Conservation (phyloP, 345 rosid species). For the Eucalyptus sp. region DNA sequence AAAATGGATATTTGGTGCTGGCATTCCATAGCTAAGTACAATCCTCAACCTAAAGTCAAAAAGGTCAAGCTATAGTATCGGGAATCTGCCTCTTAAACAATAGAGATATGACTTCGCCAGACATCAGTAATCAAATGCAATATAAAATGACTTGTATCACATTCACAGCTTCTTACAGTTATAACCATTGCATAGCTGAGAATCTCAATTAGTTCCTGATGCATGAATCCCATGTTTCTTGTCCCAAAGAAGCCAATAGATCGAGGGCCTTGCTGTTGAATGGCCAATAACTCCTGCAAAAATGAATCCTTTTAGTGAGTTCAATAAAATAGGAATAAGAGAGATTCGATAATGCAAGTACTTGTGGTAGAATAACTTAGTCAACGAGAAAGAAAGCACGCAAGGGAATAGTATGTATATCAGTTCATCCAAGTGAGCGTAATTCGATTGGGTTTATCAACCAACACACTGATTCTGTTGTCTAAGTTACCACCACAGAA, state of each 20-base stretch:
- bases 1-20: not conserved
- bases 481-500: not conserved
- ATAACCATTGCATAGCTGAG: conserved; percentile 99
- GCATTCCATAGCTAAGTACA: not conserved
- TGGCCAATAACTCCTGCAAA: conserved; percentile 88
- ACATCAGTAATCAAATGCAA: not conserved
- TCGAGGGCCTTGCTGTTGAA: conserved; percentile 99
- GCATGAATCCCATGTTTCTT: conserved; percentile 98
- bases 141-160: not conserved
- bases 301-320: not conserved
- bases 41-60: not conserved
- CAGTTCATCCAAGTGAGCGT: not conserved
- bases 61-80: not conserved
- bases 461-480: not conserved
- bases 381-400: not conserved
- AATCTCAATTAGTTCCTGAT: conserved; percentile 95
- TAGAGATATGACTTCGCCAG: not conserved
- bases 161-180: conserved; percentile 47
- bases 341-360: not conserved
- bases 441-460: not conserved
- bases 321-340: not conserved
- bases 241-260: conserved; percentile 95
- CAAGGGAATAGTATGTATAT: not conserved
- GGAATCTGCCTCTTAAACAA: not conserved
- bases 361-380: not conserved